phyloP scores from a whole-genome alignment of 2,329 filamentous ascomycete species.

The Stemphylium lycopersici region DNA sequence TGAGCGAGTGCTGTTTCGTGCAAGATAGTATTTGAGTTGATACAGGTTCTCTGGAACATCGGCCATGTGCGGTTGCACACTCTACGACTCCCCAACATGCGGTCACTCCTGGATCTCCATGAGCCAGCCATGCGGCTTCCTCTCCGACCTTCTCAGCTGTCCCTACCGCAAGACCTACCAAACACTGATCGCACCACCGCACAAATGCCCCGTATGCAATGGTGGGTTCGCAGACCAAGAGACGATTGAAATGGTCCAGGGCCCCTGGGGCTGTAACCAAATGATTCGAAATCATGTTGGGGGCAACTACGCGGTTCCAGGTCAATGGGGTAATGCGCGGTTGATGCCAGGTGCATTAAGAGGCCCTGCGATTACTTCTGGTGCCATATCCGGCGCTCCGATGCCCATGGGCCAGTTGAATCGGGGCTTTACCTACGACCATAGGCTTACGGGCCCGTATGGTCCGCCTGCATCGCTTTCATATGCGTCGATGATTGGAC shows the following conservation, averaged over 20 bases:
- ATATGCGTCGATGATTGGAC: slow-evolving; percentile 4
- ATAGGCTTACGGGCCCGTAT: slow-evolving; percentile 30
- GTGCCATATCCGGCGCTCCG: slow-evolving; percentile 20
- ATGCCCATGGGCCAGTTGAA: slow-evolving; percentile 12
- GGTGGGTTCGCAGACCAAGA: slow-evolving; percentile 35
- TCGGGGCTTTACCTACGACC: slow-evolving; percentile 20
- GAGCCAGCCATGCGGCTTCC: slow-evolving; percentile 50
- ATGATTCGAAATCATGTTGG: slow-evolving; percentile 35
- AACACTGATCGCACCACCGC: slow-evolving; percentile 34
- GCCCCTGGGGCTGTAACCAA: slow-evolving; percentile 42
- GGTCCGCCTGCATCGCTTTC: slow-evolving; percentile 10
- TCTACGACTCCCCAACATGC: slow-evolving; percentile 55
- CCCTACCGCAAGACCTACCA: slow-evolving; percentile 43
- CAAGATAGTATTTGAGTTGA: no score
- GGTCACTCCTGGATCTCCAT: slow-evolving; percentile 58
- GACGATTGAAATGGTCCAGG: slow-evolving; percentile 41
- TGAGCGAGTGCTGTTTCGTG: not conserved
- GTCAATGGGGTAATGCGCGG: slow-evolving; percentile 33
- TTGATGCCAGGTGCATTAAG: slow-evolving; percentile 20
- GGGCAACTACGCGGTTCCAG: slow-evolving; percentile 32
- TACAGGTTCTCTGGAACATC: not conserved
- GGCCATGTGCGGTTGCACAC: slow-evolving; percentile 56
- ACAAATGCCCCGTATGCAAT: slow-evolving; percentile 39
- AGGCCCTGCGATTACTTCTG: slow-evolving; percentile 14
- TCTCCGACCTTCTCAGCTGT: slow-evolving; percentile 51